Conservation (phyloP, 495 filamentous ascomycete species). For the Xylaria bambusicola region DNA sequence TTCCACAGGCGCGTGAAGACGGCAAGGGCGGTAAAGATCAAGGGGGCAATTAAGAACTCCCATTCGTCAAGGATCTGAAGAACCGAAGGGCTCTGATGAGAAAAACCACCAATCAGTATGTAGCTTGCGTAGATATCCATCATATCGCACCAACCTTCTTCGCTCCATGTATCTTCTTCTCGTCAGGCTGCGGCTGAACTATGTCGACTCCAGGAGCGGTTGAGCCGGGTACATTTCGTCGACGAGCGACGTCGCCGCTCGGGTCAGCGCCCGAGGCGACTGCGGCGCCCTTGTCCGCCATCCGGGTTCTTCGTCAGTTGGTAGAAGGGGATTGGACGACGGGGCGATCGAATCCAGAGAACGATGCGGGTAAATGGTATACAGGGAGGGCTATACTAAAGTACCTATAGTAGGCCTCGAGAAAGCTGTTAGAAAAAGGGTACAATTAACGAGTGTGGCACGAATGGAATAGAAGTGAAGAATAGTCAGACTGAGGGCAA, state of each 20-base stretch:
- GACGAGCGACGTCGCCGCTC: constrained; percentile 65
- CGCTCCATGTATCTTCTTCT: constrained; percentile 62
- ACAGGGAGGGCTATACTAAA: too few relatives aligned
- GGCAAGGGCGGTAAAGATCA: constrained; percentile 83
- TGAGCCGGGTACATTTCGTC: constrained; percentile 68
- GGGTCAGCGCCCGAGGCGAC: constrained; percentile 67
- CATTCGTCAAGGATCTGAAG: constrained; percentile 70
- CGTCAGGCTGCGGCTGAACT: constrained; percentile 50
- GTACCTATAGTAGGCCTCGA: neutral
- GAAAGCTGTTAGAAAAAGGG: constrained; percentile 15
- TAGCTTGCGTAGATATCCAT: neutral
- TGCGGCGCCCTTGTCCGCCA: constrained; percentile 54
- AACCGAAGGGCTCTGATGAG: constrained; percentile 48
- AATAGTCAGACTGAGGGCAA: neutral
- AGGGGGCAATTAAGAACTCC: constrained; percentile 84
- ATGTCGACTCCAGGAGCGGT: constrained; percentile 39
- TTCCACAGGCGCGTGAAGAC: constrained; percentile 95
- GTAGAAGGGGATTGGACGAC: constrained; percentile 1
- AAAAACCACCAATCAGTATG: constrained; percentile 5
- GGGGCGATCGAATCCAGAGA: neutral
- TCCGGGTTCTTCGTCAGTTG: constrained; percentile 26
- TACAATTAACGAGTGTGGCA: constrained; percentile 29
- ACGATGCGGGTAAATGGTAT: neutral
- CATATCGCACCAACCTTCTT: constrained; percentile 55
- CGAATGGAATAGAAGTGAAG: constrained; percentile 9